Base-by-base conservation (phyloP, 164 flowering plant species). In the Amborella trichopoda region DNA sequence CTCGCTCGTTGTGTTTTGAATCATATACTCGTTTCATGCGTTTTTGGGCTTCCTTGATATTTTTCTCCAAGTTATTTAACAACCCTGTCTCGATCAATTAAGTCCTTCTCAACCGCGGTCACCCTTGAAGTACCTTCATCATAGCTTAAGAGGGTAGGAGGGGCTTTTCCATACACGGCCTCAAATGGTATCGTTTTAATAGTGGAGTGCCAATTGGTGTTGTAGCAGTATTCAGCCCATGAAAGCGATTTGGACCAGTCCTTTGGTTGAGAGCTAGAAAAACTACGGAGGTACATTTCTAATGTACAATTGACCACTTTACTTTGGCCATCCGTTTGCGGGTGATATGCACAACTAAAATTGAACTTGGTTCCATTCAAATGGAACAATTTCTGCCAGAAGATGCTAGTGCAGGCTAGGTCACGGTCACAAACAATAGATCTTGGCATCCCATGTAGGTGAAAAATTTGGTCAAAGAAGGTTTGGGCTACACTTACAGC, bases 251-350 rank as follows among this genome's bases (percentile, higher is more conserved):
- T 25, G 3, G 22, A 21, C 30, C 44, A 36, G 12, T 49, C 25
- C 12, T 23, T 48, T 12, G 42, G 53, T 12, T 16, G 42, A 3
- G 14, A 4, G 5, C 20, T 13, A 1, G 5, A 28, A 18, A 49
- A 49, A 22, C 30, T 23, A 3, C 33, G 19, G 1, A 37, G 43
- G 3, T 36, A 37, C 9, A 32, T 49, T 37, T 36, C 43, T 6
- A 49, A 1, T 10, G 21, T 23, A 3, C 33, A 6, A 49, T 49
- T 49, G 9, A 49, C 10, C 3, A 24, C 28, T 43, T 49, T 22
- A 2, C 20, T 36, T 49, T 49, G 53, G 2, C 21, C 53, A 23
- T 49, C 53, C 13, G 53, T 36, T 23, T 49, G 42, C 3, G 22
- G 42, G 13, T 49, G 53, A n/a, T 49, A 49, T 5, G 53, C 30